phyloP scores from a whole-genome alignment of 768 basidiomycete genomes.

The Russula olivacea region DNA sequence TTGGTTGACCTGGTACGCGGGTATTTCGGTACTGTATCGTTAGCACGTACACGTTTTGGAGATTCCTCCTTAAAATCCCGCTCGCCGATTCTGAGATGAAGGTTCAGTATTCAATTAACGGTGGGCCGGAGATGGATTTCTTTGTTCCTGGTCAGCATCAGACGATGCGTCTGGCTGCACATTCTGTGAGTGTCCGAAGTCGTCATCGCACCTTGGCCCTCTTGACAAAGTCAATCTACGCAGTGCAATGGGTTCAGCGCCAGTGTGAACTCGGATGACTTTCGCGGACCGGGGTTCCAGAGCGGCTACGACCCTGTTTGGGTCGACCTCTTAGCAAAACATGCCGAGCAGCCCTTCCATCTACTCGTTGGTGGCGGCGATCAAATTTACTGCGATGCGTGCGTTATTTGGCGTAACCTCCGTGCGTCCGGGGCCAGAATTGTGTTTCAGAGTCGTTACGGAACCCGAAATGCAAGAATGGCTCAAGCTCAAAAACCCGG shows the following conservation, averaged over 20 bases:
- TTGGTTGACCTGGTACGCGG: background rate
- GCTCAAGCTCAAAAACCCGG: constrained; percentile 54
- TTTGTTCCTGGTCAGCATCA: constrained; percentile 73
- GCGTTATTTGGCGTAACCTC: constrained; percentile 26
- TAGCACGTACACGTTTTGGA: constrained; percentile 91
- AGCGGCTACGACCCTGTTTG: constrained; percentile 88
- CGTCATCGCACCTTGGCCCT: background rate
- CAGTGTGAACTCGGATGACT: constrained; percentile 85
- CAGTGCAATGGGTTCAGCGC: constrained; percentile 87
- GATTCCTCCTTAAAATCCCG: constrained; percentile 82
- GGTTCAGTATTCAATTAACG: constrained; percentile 77
- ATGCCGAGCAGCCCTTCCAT: constrained; percentile 78
- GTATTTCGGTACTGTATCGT: background rate
- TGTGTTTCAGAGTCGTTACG: constrained; percentile 52
- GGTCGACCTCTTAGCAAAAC: constrained; percentile 84
- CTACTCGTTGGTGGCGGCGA: constrained; percentile 92
- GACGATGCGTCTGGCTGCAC: constrained; percentile 87
- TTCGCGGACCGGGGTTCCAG: constrained; percentile 72
- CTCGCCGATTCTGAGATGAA: constrained; percentile 64
- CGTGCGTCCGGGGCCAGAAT: background rate
- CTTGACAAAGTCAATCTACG: constrained; percentile 2
- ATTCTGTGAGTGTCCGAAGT: constrained; percentile 54
- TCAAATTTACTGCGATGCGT: constrained; percentile 85
- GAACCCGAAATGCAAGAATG: constrained; percentile 89
- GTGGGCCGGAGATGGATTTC: constrained; percentile 71